Base-by-base conservation (phyloP, 2,329 filamentous ascomycete genomes). In the Lachnellula hyalina region DNA sequence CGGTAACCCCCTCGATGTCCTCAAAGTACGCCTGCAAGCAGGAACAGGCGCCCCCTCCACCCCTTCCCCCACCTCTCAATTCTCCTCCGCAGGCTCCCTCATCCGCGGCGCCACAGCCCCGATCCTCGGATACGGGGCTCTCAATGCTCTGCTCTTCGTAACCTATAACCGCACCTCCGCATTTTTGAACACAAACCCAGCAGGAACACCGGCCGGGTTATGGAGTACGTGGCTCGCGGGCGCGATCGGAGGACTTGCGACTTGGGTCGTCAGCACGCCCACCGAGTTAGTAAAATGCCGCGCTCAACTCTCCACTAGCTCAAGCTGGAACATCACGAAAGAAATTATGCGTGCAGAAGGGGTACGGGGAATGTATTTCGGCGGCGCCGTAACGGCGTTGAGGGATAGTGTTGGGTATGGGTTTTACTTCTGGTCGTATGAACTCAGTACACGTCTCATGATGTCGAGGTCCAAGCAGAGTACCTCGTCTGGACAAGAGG, bases 391-490 rank as follows among this genome's bases (percentile, higher is more conserved):
- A 15, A 97, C 93, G 0, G 89, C 87, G 51, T 68, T 93, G 41
- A 80, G 93, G 49, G 93, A 97, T 72, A 86, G 87, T 55, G 81
- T 96, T 53, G 93, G 93, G n/a, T 97, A 96, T 72, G 93, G 92
- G 0, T 96, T 96, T 71, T 97, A 96, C 68, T 97, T 97, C 71
- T 96, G 89, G 88, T 87, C 87, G 1, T 97, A 96, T 67, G 89
- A 95, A 71, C 74, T 92, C 55, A 83, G 79, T 60, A 90, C 86
- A 59, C 78, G 82, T 36, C 74, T 76, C 52, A 76, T 84, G 70
- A 74, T 51, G n/a, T 46, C 54, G 4, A 60, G 54, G 36, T 45
- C 23, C 6, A 46, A 38, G 42, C 15, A 40, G 23, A 25, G 17
- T 21, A 47, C 28, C 32, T 52, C 72, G 12, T 71, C 79, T 19